These are phyloP conservation scores for Mycothermus thermophilus DNA, from an alignment of 495 filamentous ascomycete species.

Conservation along the genomic window DNA sequence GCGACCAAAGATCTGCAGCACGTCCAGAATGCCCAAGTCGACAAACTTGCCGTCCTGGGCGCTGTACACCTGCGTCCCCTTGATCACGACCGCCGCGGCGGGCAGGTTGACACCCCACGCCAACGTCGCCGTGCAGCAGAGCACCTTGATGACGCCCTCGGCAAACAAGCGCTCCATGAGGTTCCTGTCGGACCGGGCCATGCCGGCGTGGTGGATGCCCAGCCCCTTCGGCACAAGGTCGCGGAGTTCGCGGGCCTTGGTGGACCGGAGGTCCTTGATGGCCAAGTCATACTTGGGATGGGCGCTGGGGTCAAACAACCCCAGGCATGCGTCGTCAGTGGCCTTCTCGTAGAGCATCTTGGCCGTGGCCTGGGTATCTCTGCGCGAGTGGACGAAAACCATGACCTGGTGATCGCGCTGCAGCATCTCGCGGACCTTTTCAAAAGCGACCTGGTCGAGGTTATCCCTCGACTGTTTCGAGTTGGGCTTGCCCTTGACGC, in stretches of 20 bases:
- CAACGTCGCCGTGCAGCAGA: slow-evolving; percentile 95
- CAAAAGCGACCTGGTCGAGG: slow-evolving; percentile 69
- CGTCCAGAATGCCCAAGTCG: slow-evolving; percentile 91
- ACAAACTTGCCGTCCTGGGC: slow-evolving; percentile 92
- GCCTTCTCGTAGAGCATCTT: slow-evolving; percentile 79
- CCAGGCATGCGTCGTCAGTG: slow-evolving; percentile 55
- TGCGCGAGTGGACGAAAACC: slow-evolving; percentile 96
- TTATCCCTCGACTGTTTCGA: slow-evolving; percentile 72
- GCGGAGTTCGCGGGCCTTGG: slow-evolving; percentile 68
- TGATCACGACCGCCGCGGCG: slow-evolving; percentile 93
- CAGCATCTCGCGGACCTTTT: slow-evolving; percentile 93
- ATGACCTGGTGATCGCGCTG: slow-evolving; percentile 83
- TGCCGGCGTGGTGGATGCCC: slow-evolving; percentile 91
- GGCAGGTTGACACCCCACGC: slow-evolving; percentile 99
- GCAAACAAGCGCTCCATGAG: slow-evolving; percentile 82
- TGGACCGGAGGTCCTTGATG: slow-evolving; percentile 65
- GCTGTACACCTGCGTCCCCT: slow-evolving; percentile 94
- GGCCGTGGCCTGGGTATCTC: slow-evolving; percentile 82
- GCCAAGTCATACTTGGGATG: slow-evolving; percentile 60
- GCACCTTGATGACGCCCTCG: slow-evolving; percentile 79
- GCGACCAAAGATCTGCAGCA: slow-evolving; percentile 96
- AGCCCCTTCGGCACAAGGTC: slow-evolving; percentile 82
- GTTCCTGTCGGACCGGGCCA: slow-evolving; percentile 85
- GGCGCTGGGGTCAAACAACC: slow-evolving; percentile 66
- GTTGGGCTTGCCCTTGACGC: slow-evolving; percentile 81